phyloP scores from a whole-genome alignment of 2,329 filamentous ascomycete species.

The Knufia fluminis region DNA sequence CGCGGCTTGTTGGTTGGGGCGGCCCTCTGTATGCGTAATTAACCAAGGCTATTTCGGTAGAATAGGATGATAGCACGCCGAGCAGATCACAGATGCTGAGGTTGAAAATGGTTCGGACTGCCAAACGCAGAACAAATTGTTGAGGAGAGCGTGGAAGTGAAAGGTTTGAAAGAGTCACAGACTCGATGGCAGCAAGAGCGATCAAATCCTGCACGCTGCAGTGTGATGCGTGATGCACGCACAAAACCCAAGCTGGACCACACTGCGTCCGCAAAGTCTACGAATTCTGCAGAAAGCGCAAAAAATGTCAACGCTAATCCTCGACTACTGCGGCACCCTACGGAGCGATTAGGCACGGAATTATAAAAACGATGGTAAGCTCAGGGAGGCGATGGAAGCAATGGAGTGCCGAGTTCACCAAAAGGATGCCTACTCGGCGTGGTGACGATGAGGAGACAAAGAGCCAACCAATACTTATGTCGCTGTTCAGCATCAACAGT shows the following conservation, averaged over 20 bases:
- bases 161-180: constrained; percentile 6
- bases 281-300: background rate
- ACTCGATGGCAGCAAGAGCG: background rate
- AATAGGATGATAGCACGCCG: background rate
- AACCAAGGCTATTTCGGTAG: background rate
- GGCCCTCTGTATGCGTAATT: background rate
- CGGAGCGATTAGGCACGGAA: background rate
- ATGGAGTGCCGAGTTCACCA: background rate
- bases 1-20: constrained; percentile 2
- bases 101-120: background rate
- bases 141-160: constrained; percentile 6
- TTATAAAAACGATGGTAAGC: constrained; percentile 6
- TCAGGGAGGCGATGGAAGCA: no score
- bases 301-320: background rate
- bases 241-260: background rate
- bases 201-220: constrained; percentile 3
- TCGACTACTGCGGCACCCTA: background rate
- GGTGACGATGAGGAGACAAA: constrained; percentile 5
- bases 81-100: background rate
- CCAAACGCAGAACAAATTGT: background rate
- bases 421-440: background rate
- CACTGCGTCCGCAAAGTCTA: background rate
- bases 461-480: constrained; percentile 1
- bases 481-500: background rate
- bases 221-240: background rate